phyloP scores from a whole-genome alignment of 805 yeast species.

The Pichia californica region DNA sequence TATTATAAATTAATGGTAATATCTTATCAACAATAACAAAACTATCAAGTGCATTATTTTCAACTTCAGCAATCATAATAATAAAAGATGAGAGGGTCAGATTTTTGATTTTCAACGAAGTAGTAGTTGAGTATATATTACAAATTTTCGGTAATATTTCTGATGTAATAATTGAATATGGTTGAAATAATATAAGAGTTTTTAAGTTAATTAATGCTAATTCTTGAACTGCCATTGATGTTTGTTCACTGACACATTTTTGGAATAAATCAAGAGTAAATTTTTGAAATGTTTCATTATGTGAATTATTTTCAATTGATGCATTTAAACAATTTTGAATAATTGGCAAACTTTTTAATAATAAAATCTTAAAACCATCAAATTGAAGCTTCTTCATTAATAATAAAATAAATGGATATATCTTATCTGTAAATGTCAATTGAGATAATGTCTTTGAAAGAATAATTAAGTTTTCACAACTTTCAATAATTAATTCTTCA shows the following conservation, averaged over 20 bases:
- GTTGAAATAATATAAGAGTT: slow-evolving; percentile 29
- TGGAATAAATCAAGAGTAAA: slow-evolving; percentile 30
- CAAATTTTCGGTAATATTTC: slow-evolving; percentile 69
- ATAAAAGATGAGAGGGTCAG: slow-evolving; percentile 58
- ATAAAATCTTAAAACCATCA: slow-evolving; percentile 25
- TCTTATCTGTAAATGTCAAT: slow-evolving; percentile 67
- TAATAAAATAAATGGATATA: slow-evolving; percentile 41
- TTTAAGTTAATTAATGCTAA: slow-evolving; percentile 24
- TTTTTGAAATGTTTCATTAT: slow-evolving; percentile 22
- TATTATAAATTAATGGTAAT: slow-evolving; percentile 58
- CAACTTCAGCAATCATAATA: slow-evolving; percentile 36
- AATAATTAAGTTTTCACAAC: slow-evolving; percentile 49
- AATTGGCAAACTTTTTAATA: slow-evolving; percentile 25
- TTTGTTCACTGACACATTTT: slow-evolving; percentile 18
- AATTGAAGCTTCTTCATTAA: slow-evolving; percentile 22
- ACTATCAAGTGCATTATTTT: slow-evolving; percentile 57
- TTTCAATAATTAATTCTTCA: slow-evolving; percentile 37
- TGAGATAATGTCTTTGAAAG: slow-evolving; percentile 67
- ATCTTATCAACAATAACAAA: slow-evolving; percentile 68
- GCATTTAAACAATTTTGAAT: slow-evolving; percentile 27
- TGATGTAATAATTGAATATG: slow-evolving; percentile 56
- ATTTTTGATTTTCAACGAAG: slow-evolving; percentile 71
- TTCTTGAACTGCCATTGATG: slow-evolving; percentile 27
- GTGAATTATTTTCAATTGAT: slow-evolving; percentile 15
- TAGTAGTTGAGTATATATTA: slow-evolving; percentile 74